These are phyloP conservation scores for Tinospora cordifolia DNA, from an alignment of 164 flowering plant genomes.

Conservation along the genomic window DNA sequence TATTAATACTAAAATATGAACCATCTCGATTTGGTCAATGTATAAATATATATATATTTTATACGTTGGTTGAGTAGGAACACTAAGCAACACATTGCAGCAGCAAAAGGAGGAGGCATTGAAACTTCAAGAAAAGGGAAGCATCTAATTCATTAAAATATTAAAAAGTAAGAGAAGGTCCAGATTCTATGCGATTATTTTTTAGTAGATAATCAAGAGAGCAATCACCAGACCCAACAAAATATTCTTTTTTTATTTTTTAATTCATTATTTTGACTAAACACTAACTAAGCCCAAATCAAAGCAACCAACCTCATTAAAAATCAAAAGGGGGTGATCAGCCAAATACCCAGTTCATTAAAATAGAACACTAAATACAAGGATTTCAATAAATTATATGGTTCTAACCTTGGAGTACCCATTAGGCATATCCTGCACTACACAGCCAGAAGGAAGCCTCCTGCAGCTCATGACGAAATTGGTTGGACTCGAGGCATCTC, in stretches of 20 bases:
- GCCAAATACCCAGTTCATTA: conserved; percentile 2
- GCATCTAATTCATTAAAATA: conserved; percentile 34
- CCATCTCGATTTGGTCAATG: conserved; percentile 30
- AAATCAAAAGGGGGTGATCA: conserved; percentile 21
- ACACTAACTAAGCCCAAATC: conserved; percentile 4
- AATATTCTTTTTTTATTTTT: conserved; percentile 19
- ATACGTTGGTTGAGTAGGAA: conserved; percentile 9
- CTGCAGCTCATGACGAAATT: conserved; percentile 45
- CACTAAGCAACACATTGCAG: conserved; percentile 26
- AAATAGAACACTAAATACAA: neutral
- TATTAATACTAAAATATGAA: conserved; percentile 27
- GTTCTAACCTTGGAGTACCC: conserved; percentile 83
- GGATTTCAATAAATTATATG: neutral
- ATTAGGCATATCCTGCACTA: conserved; percentile 95
- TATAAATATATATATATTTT: too few species aligned
- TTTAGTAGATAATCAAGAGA: conserved; percentile 12
- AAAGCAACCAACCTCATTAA: conserved; percentile 34
- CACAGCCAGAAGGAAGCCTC: conserved; percentile 94
- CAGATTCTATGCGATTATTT: conserved; percentile 18
- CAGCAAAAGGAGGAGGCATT: too few species aligned
- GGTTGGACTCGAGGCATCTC: conserved; percentile 46
- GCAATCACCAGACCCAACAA: conserved; percentile 28
- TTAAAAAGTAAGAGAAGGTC: conserved; percentile 22
- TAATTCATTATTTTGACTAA: conserved; percentile 20
- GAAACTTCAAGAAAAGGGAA: conserved; percentile 32